These are phyloP conservation scores for Ustilago trichophora DNA, from an alignment of 1,284 basidiomycete species.

Conservation along the genomic window DNA sequence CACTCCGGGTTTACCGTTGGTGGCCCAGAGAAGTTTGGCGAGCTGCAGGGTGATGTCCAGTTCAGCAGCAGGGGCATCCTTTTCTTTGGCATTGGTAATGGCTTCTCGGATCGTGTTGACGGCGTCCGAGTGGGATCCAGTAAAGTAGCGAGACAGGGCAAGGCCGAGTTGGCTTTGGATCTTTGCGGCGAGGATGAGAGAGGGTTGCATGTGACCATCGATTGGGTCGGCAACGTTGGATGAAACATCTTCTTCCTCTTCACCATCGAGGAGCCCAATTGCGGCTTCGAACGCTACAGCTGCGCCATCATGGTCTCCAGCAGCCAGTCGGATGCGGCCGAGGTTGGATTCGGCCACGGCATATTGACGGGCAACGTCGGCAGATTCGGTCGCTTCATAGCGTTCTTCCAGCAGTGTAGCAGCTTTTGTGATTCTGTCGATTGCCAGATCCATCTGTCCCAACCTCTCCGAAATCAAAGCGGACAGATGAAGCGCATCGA, in stretches of 20 bases:
- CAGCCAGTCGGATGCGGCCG: slow-evolving; percentile 78
- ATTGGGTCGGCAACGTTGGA: too few relatives aligned
- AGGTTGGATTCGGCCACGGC: slow-evolving; percentile 83
- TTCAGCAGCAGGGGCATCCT: not conserved
- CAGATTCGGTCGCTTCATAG: slow-evolving; percentile 87
- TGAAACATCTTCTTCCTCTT: slow-evolving; percentile 68
- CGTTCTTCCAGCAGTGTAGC: slow-evolving; percentile 80
- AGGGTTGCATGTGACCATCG: not conserved
- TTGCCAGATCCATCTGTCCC: slow-evolving; percentile 76
- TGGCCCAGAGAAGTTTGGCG: slow-evolving; percentile 21
- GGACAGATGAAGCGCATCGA: slow-evolving; percentile 82
- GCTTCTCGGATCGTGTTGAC: slow-evolving; percentile 14
- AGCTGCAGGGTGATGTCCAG: slow-evolving; percentile 19
- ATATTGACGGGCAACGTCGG: slow-evolving; percentile 79
- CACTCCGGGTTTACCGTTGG: not conserved
- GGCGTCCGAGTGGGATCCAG: slow-evolving; percentile 9
- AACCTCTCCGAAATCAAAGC: slow-evolving; percentile 86
- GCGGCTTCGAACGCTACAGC: slow-evolving; percentile 78
- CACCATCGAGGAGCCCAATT: slow-evolving; percentile 74
- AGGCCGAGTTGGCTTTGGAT: slow-evolving; percentile 25
- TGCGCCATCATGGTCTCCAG: slow-evolving; percentile 73
- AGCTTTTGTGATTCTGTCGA: slow-evolving; percentile 73
- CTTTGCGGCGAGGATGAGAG: slow-evolving; percentile 5
- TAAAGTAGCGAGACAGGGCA: slow-evolving; percentile 21
- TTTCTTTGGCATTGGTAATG: not conserved